Evolutionary conservation across 75 land plant species (phyloP).

Genomic region (Pseudotsuga menziesii): DNA sequence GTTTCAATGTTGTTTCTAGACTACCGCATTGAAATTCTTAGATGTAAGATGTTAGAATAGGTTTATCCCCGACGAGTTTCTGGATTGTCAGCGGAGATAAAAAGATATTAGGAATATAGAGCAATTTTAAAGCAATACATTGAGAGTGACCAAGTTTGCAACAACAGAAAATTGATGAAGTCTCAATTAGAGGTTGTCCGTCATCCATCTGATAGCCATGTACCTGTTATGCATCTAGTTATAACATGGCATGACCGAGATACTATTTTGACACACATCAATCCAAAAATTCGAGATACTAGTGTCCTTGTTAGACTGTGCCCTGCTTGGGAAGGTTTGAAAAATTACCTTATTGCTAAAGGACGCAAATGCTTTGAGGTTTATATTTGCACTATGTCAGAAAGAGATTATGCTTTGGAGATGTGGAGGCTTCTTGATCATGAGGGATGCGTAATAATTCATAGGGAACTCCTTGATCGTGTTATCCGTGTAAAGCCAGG

Average conservation of each 20-base stretch:
- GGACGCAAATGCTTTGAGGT: slow-evolving; percentile 98
- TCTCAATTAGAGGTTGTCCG: slow-evolving; percentile 77
- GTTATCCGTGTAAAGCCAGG: slow-evolving; percentile 95
- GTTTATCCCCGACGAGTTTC: too few species aligned
- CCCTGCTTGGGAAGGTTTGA: slow-evolving; percentile 92
- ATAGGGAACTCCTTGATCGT: slow-evolving; percentile 58
- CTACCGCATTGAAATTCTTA: too few species aligned
- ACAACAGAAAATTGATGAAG: slow-evolving; percentile 61
- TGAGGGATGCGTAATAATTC: slow-evolving; percentile 65
- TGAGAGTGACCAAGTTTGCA: slow-evolving; percentile 79
- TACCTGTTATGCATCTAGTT: slow-evolving; percentile 65
- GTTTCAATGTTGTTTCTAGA: too few species aligned
- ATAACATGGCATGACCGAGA: too few species aligned
- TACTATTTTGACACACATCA: too few species aligned
- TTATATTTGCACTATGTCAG: slow-evolving; percentile 96
- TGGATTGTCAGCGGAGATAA: slow-evolving; percentile 66
- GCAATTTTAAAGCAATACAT: slow-evolving; percentile 68
- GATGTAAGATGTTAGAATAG: too few species aligned
- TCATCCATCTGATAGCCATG: slow-evolving; percentile 59
- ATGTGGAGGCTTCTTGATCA: slow-evolving; percentile 99
- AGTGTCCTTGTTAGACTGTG: slow-evolving; percentile 93
- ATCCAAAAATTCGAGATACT: slow-evolving; percentile 89
- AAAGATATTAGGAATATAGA: slow-evolving; percentile 82
- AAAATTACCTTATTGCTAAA: slow-evolving; percentile 77
- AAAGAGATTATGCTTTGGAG: slow-evolving; percentile 92